phyloP scores from a whole-genome alignment of 768 basidiomycete genomes.

The Suillus lakei region DNA sequence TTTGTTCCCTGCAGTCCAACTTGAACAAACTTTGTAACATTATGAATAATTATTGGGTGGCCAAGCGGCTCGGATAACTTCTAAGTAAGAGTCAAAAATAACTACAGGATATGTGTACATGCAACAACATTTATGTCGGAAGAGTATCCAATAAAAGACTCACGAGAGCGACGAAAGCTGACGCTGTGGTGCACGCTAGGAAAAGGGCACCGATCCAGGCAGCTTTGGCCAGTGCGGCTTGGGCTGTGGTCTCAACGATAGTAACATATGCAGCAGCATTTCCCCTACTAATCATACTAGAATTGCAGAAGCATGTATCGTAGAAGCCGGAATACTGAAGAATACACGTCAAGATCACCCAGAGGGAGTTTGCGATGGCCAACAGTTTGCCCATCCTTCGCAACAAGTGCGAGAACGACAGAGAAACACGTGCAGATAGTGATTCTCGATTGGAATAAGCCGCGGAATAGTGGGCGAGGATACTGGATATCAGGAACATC shows the following conservation, averaged over 20 bases:
- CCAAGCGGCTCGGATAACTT: too few species aligned
- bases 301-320: constrained; percentile 28
- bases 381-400: constrained; percentile 22
- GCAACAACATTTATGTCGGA: neutral
- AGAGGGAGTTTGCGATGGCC: constrained; percentile 21
- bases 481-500: constrained; percentile 23
- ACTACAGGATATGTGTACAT: too few species aligned
- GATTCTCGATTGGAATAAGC: neutral
- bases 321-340: constrained; percentile 26
- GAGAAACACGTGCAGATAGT: neutral
- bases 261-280: constrained; percentile 31
- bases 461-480: neutral
- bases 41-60: too few species aligned
- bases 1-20: too few species aligned
- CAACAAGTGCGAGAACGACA: constrained; percentile 6
- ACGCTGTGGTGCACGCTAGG: constrained; percentile 29
- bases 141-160: constrained; percentile 30
- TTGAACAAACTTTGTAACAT: too few species aligned
- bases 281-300: constrained; percentile 24
- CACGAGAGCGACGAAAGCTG: constrained; percentile 32
- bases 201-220: constrained; percentile 46
- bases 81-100: too few species aligned
- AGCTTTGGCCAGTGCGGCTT: constrained; percentile 27
- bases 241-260: constrained; percentile 19
- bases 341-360: constrained; percentile 23